These are phyloP conservation scores for Kodamaea derodonti DNA, from an alignment of 1,139 yeast species.

Conservation along the genomic window DNA sequence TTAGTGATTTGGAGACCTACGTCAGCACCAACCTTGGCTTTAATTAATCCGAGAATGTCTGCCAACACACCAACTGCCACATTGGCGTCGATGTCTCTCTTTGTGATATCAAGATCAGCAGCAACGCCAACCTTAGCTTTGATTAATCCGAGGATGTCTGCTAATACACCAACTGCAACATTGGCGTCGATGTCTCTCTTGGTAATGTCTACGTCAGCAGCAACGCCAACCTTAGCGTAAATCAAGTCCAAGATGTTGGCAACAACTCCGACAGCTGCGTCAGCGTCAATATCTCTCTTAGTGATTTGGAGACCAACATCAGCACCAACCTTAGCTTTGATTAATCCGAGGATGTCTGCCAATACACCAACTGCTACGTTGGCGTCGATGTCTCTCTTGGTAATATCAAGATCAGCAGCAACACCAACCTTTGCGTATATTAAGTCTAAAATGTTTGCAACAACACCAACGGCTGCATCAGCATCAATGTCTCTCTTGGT, in stretches of 20 bases:
- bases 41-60: conserved; percentile 6
- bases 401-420: conserved; percentile 11
- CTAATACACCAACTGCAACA: conserved; percentile 18
- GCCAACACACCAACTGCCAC: conserved; percentile 5
- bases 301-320: conserved; percentile 6
- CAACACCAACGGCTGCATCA: conserved; percentile 13
- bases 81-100: conserved; percentile 4
- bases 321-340: conserved; percentile 3
- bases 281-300: conserved; percentile 15
- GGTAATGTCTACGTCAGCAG: conserved; percentile 13
- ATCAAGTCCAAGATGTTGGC: conserved; percentile 9
- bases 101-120: conserved; percentile 5
- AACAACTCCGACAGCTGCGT: conserved; percentile 12
- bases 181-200: conserved; percentile 18
- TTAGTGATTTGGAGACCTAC: conserved; percentile 10
- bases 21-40: conserved; percentile 6
- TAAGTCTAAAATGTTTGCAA: conserved; percentile 9
- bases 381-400: conserved; percentile 20
- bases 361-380: conserved; percentile 18
- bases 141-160: conserved; percentile 8
- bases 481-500: conserved; percentile 14
- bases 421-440: conserved; percentile 9
- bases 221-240: conserved; percentile 10
- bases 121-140: conserved; percentile 4
- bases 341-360: conserved; percentile 9